phyloP scores from a whole-genome alignment of 176 grass and related monocot genomes.

The Cymbopogon citratus region DNA sequence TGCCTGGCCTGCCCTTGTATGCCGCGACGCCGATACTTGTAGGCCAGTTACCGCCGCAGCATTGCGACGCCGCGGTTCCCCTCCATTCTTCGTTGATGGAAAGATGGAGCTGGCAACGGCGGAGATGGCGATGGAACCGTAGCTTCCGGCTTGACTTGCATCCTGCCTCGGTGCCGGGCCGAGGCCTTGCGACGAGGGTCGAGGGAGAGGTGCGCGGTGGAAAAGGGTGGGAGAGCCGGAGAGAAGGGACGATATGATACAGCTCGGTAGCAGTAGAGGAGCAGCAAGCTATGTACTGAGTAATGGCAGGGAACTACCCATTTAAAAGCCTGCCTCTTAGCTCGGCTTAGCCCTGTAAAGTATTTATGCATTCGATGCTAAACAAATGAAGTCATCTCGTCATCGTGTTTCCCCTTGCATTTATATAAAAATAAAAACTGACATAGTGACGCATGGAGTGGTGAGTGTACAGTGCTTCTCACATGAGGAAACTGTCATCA shows the following conservation, averaged over 20 bases:
- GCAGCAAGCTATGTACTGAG: constrained; percentile 21
- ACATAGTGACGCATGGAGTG: background rate
- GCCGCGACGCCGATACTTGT: constrained; percentile 18
- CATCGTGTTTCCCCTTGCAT: background rate
- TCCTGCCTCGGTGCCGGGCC: background rate
- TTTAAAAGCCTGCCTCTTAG: background rate
- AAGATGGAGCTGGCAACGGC: background rate
- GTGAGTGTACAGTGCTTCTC: background rate
- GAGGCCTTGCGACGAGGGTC: background rate
- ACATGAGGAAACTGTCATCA: background rate
- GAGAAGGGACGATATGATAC: background rate
- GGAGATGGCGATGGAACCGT: background rate
- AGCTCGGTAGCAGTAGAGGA: background rate
- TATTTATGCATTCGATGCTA: background rate
- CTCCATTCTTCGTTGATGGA: background rate
- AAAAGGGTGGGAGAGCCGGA: background rate
- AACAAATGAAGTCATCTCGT: background rate
- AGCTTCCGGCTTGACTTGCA: constrained; percentile 9
- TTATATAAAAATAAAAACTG: background rate
- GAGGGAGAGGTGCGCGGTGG: background rate
- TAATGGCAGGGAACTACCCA: constrained; percentile 14
- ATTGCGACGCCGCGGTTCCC: background rate
- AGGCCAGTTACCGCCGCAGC: constrained; percentile 10
- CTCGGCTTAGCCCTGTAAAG: background rate
- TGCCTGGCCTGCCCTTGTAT: constrained; percentile 62